phyloP scores from a whole-genome alignment of 164 flowering plant species.

The Akebia trifoliata region DNA sequence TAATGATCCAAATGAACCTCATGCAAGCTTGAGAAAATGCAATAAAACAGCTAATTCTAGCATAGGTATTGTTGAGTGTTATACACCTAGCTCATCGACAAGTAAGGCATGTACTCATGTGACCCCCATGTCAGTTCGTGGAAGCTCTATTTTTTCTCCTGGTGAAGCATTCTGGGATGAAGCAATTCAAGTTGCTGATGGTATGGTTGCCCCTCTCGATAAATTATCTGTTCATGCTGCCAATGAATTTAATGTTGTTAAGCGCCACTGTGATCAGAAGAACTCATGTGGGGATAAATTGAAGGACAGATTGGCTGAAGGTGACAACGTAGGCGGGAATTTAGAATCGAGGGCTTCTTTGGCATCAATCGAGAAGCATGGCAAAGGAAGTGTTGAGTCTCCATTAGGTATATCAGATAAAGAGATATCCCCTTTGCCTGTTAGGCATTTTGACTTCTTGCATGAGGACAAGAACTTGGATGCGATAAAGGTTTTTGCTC shows the following conservation, averaged over 20 bases:
- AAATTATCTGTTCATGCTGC: conserved; percentile 19
- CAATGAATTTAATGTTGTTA: conserved; percentile 15
- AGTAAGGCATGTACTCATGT: conserved; percentile 24
- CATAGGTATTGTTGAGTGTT: conserved; percentile 18
- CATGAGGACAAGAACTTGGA: conserved; percentile 48
- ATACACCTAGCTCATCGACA: conserved; percentile 41
- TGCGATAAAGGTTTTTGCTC: conserved; percentile 12
- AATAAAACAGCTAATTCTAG: conserved; percentile 18
- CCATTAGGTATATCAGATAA: conserved; percentile 16
- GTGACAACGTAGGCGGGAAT: conserved; percentile 14
- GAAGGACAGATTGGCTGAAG: conserved; percentile 17
- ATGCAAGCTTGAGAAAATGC: conserved; percentile 55
- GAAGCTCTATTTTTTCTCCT: conserved; percentile 81
- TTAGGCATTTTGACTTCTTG: conserved; percentile 81
- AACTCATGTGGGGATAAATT: conserved; percentile 13
- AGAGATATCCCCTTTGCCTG: conserved; percentile 68
- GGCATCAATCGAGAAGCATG: conserved; percentile 20
- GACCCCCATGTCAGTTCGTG: conserved; percentile 58
- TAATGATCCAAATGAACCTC: conserved; percentile 19
- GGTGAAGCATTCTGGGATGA: conserved; percentile 96
- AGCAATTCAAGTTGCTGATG: conserved; percentile 85
- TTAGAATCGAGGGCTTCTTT: conserved; percentile 21
- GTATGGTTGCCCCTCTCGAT: conserved; percentile 36
- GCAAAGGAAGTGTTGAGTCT: conserved; percentile 10
- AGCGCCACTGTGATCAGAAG: conserved; percentile 15